These are phyloP conservation scores for Colletotrichum phormii DNA, from an alignment of 2,329 filamentous ascomycete genomes.

Conservation along the genomic window DNA sequence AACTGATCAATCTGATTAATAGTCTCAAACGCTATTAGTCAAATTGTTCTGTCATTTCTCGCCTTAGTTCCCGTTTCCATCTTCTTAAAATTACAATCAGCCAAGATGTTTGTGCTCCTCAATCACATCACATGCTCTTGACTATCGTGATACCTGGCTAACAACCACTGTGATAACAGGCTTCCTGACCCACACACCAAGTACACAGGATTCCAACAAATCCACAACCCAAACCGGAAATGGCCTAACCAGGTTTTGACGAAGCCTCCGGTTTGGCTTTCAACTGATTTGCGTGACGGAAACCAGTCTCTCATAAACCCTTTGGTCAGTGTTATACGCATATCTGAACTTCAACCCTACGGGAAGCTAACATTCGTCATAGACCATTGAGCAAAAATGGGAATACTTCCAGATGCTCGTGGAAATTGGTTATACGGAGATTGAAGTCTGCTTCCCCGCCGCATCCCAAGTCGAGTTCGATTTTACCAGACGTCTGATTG, in stretches of 20 bases:
- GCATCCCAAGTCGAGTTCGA: slow-evolving; percentile 95
- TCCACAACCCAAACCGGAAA: slow-evolving; percentile 15
- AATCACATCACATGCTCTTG: too few species aligned
- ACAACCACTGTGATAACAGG: background rate
- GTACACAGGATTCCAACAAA: slow-evolving; percentile 14
- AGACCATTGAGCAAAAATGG: slow-evolving; percentile 96
- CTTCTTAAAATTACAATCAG: background rate
- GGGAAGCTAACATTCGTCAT: background rate
- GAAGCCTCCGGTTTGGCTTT: slow-evolving; percentile 72
- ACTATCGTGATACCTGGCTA: background rate
- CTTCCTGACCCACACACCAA: slow-evolving; percentile 11
- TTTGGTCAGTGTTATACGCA: slow-evolving; percentile 5
- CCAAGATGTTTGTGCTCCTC: background rate
- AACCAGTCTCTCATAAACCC: slow-evolving; percentile 40
- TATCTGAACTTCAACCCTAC: background rate
- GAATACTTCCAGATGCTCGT: slow-evolving; percentile 93
- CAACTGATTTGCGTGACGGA: slow-evolving; percentile 75
- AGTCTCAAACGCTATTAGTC: background rate
- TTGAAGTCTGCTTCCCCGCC: slow-evolving; percentile 96
- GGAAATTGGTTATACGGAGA: slow-evolving; percentile 95
- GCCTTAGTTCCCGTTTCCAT: background rate
- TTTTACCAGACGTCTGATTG: slow-evolving; percentile 86
- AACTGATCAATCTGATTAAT: background rate
- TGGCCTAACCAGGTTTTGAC: slow-evolving; percentile 23
- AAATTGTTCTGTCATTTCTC: background rate